phyloP scores from a whole-genome alignment of 139 green algal species.

The Gonium pectorale region DNA sequence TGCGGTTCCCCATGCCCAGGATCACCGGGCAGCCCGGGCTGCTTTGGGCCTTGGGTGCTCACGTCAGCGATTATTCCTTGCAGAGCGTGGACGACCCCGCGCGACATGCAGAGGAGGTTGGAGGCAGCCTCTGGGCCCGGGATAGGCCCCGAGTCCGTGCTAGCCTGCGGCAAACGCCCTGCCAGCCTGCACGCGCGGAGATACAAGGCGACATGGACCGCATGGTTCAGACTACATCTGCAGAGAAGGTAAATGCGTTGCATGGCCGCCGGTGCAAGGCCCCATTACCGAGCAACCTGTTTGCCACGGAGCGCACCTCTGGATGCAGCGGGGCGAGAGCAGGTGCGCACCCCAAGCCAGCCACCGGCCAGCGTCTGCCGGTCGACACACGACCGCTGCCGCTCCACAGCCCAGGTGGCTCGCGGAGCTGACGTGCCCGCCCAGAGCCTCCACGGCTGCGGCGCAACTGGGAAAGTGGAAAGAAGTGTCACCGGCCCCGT shows the following conservation, averaged over 20 bases:
- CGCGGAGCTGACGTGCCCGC: slow-evolving; percentile 28
- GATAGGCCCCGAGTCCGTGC: neutral
- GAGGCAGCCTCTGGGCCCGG: neutral
- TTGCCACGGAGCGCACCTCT: slow-evolving; percentile 4
- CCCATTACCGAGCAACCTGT: no score
- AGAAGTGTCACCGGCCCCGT: no score
- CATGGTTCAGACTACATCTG: no score
- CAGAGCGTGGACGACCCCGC: neutral
- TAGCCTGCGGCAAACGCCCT: no score
- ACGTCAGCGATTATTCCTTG: neutral
- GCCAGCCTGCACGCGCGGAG: no score
- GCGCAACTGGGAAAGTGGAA: neutral
- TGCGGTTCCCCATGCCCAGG: no score
- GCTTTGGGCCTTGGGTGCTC: neutral
- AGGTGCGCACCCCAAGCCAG: slow-evolving; percentile 34
- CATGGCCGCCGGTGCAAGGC: no score
- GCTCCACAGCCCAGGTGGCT: slow-evolving; percentile 22
- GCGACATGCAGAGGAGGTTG: slow-evolving; percentile 13
- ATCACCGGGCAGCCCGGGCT: no score
- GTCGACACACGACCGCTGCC: slow-evolving; percentile 29
- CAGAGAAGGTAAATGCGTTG: no score
- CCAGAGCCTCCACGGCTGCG: slow-evolving; percentile 16
- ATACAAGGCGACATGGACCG: no score
- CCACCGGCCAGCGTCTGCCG: neutral
- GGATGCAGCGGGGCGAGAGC: slow-evolving; percentile 8